Percentiles rank a stretch among this genome's conserved stretches.
Conservation (phyloP, 1,284 basidiomycete genomes). For the Apiotrichum sp. region DNA sequence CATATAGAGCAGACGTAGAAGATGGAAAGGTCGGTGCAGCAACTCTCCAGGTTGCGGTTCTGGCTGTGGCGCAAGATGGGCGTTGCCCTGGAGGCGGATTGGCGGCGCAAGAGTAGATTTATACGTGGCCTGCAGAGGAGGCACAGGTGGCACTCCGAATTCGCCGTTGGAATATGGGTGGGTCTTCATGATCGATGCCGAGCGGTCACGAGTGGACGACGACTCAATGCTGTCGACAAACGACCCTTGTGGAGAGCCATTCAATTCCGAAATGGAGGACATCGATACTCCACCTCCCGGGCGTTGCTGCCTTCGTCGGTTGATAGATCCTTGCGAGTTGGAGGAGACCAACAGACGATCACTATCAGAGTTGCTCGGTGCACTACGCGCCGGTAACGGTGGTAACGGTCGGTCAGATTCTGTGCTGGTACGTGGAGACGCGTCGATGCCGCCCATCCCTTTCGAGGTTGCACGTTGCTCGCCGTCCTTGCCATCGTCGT, state of each 20-base stretch:
- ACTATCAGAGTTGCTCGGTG: neutral
- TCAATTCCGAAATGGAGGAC: slow-evolving; percentile 14
- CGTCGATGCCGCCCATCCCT: neutral
- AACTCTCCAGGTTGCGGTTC: slow-evolving; percentile 57
- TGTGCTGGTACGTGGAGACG: slow-evolving; percentile 1
- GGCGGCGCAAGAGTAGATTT: slow-evolving; percentile 15
- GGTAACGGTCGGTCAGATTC: slow-evolving; percentile 20
- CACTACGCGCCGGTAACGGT: slow-evolving; percentile 15
- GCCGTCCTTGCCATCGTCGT: slow-evolving; percentile 13
- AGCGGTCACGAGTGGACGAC: slow-evolving; percentile 3
- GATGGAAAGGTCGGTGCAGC: slow-evolving; percentile 79
- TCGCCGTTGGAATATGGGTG: slow-evolving; percentile 4
- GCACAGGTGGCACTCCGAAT: neutral
- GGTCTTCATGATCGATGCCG: slow-evolving; percentile 1
- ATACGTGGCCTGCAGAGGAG: slow-evolving; percentile 6
- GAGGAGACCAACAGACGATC: slow-evolving; percentile 24
- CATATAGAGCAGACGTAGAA: slow-evolving; percentile 70
- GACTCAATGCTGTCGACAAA: slow-evolving; percentile 2
- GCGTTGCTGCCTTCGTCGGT: slow-evolving; percentile 27
- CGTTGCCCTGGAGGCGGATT: slow-evolving; percentile 12
- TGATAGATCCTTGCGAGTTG: slow-evolving; percentile 34
- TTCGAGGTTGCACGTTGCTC: neutral
- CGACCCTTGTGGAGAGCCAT: slow-evolving; percentile 7
- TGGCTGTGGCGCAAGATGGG: slow-evolving; percentile 30
- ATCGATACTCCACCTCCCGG: slow-evolving; percentile 8